phyloP scores from a whole-genome alignment of 1,139 yeast genomes.

The Candida pseudoviswanathii region DNA sequence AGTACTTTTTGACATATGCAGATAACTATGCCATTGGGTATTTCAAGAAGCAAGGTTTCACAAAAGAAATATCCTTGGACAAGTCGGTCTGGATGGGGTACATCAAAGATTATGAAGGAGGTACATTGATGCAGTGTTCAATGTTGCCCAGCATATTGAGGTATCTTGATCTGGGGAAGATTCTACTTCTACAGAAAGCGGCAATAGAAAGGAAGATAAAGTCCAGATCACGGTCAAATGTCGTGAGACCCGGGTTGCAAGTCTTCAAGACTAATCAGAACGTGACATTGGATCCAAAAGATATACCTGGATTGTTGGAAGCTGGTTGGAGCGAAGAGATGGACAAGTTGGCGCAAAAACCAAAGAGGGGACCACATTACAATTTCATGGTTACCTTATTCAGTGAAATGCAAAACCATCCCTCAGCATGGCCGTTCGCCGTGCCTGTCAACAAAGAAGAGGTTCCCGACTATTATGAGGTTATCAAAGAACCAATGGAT shows the following conservation, averaged over 20 bases:
- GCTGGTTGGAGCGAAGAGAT: slow-evolving; percentile 99
- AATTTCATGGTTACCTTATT: slow-evolving; percentile 88
- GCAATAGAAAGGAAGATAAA: slow-evolving; percentile 86
- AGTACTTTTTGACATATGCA: slow-evolving; percentile 91
- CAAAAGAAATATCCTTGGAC: slow-evolving; percentile 88
- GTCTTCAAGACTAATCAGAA: slow-evolving; percentile 60
- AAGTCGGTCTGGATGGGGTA: slow-evolving; percentile 96
- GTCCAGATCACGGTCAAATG: slow-evolving; percentile 74
- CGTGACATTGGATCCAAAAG: slow-evolving; percentile 55
- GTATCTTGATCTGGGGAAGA: slow-evolving; percentile 86
- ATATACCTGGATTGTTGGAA: slow-evolving; percentile 84
- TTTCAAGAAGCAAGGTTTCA: slow-evolving; percentile 96
- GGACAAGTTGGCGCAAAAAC: slow-evolving; percentile 95
- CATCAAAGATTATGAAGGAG: slow-evolving; percentile 98
- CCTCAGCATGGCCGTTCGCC: slow-evolving; percentile 98
- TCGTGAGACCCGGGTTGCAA: slow-evolving; percentile 79
- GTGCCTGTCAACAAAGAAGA: slow-evolving; percentile 92
- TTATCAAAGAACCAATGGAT: slow-evolving; percentile 99
- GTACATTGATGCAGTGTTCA: slow-evolving; percentile 95
- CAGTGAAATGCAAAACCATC: slow-evolving; percentile 88
- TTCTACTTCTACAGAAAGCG: slow-evolving; percentile 83
- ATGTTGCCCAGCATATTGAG: slow-evolving; percentile 83
- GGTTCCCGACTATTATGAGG: slow-evolving; percentile 95
- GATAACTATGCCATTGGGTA: slow-evolving; percentile 99
- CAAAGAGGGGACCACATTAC: slow-evolving; percentile 93